phyloP scores from a whole-genome alignment of 2,329 filamentous ascomycete genomes.

The Xylariales sp. region DNA sequence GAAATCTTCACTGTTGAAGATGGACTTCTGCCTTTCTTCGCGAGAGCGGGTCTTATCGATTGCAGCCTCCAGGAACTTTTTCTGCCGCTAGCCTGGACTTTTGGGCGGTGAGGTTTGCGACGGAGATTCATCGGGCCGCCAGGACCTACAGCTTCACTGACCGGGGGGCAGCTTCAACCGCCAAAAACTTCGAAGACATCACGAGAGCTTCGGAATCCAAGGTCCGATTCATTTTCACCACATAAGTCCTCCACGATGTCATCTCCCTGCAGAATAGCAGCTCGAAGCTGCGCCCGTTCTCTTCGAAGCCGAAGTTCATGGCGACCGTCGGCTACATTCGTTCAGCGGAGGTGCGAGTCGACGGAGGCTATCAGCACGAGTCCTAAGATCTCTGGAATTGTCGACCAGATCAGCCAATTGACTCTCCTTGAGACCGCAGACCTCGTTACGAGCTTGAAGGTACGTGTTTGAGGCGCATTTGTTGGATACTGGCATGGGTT shows the following conservation, averaged over 20 bases:
- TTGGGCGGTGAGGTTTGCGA: constrained; percentile 10
- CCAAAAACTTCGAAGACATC: constrained; percentile 5
- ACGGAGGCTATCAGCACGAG: constrained; percentile 68
- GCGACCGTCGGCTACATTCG: constrained; percentile 39
- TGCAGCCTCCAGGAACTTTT: not conserved
- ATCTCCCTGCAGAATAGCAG: constrained; percentile 58
- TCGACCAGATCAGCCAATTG: constrained; percentile 98
- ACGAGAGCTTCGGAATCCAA: too few relatives aligned
- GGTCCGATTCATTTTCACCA: too few relatives aligned
- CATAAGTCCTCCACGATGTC: too few relatives aligned
- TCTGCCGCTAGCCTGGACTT: constrained; percentile 5
- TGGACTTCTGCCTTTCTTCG: not conserved
- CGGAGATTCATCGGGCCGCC: not conserved
- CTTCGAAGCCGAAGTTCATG: constrained; percentile 46
- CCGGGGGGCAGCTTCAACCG: constrained; percentile 1
- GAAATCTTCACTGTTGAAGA: constrained; percentile 1
- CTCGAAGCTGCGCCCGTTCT: constrained; percentile 60
- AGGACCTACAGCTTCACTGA: not conserved
- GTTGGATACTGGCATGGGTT: too few relatives aligned
- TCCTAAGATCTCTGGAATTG: constrained; percentile 91
- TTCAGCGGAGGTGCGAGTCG: constrained; percentile 78
- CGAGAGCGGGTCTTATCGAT: constrained; percentile 6
- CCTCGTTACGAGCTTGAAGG: constrained; percentile 91
- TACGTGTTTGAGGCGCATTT: constrained; percentile 31
- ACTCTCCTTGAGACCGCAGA: constrained; percentile 96